Base-by-base conservation (phyloP, 768 basidiomycete genomes). In the Boletales sp. region DNA sequence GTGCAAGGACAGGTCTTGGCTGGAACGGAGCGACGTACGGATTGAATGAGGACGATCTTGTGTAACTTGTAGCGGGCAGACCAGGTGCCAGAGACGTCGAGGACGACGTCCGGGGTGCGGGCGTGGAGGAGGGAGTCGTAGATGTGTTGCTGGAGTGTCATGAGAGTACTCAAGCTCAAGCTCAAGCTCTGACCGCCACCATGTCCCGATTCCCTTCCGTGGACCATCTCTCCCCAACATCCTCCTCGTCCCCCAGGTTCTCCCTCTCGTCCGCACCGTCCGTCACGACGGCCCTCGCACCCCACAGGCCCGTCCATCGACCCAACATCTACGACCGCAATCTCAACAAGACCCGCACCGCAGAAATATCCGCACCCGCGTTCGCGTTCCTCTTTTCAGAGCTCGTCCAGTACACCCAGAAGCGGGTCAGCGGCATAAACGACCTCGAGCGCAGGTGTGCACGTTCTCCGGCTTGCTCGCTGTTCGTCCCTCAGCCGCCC, bases 381-480 rank as follows among this genome's bases (percentile, higher is more conserved):
- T 94, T 91, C 65, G 78, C 87, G 0, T 98, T 96, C 65, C 76
- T 98, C 50, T 94, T 97, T 70, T 88, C 89, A 5, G 94, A 98
- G 71, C 76, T 94, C 12, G 86, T 99, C 2, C 87, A 94, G 67
- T 98, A 98, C 70, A 95, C 92, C 1, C 96, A 98, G 72, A 94
- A 91, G 62, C 82, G 93, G 46, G 95, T 97, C 45, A 83, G 81
- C 59, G 95, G 94, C 8, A 94, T 99, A 55, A 88, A 90, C 66
- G 96, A 98, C 69, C 77, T 99, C 54, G 96, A 99, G 70, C 81
- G 88, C 59, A 84, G 90, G 94, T 93, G 46, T 50, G 80, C 65
- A 15, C 50, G 12, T 41, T 40, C 35, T 2, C n/a, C 13, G 4
- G 18, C 37, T 34, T 15, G 32, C 28, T 30, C 15, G 2, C 38